Evolutionary conservation across 768 basidiomycete species (phyloP), one percentile per base, ranked within the genome.

Genomic region (Hygrocybe punicea): DNA sequence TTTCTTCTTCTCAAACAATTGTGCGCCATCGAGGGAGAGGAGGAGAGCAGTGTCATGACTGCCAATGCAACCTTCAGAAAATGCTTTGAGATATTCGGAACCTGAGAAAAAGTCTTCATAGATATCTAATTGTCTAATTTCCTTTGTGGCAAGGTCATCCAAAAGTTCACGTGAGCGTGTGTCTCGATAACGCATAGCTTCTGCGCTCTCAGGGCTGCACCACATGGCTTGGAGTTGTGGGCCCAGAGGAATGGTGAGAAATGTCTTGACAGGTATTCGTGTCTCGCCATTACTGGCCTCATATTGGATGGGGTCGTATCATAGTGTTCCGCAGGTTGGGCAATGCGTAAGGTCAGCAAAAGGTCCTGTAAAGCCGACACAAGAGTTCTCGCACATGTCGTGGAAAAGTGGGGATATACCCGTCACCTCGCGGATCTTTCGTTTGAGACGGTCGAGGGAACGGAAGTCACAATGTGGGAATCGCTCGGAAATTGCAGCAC

Each of bases 381-480:
- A 81, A 0, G 72, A 69, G 5, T 78, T 70, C 0, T 67, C 58
- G 40, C 79, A 82, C 76, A 81, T 81, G 53, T 80, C 69, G 6
- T 70, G 52, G 0, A 52, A 9, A 1, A 79, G 50, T 0, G 73
- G 56, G 10, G 68, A 57, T 6, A 82, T 62, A 0, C 80, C 74
- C 29, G 62, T 77, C 17, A 73, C 53, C 1, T 67, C 56, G 0
- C 60, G 53, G 6, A 77, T 58, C 1, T 58, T 48, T 11, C 61
- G 63, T 46, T 73, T 72, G 36, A 71, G 63, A n/a, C 35, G 39
- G 25, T 75, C 53, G 51, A 70, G 66, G 1, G 72, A 71, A 3
- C 71, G 65, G 7, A 76, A 53, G 0, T 65, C 55, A 2, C 52
- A 37, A 5, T 67, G 60, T 10, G 69, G 73, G 57, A 65, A 65